Evolutionary conservation across 140 eudicot species (phyloP).

Genomic region (Erigeron philadelphicus): DNA sequence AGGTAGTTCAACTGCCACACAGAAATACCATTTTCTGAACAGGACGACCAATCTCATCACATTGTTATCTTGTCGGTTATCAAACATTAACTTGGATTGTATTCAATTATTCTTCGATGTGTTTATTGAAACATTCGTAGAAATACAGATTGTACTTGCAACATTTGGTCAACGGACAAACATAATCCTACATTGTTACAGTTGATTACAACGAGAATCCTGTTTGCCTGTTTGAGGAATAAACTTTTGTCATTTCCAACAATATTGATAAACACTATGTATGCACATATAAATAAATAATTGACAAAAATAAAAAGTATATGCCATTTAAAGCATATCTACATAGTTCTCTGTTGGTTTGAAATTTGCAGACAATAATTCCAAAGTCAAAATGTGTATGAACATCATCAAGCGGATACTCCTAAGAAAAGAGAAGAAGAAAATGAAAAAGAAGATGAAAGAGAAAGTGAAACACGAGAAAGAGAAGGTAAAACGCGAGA

Average conservation of each 20-base stretch:
- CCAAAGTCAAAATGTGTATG: slow-evolving; percentile 26
- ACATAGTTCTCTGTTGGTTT: background rate
- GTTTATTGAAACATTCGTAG: no score
- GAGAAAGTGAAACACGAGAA: slow-evolving; percentile 11
- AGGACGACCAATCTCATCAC: no score
- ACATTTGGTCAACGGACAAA: no score
- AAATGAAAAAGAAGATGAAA: slow-evolving; percentile 13
- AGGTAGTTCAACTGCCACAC: no score
- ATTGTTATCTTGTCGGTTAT: no score
- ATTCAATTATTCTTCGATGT: no score
- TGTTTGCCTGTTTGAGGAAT: no score
- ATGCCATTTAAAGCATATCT: slow-evolving; percentile 4
- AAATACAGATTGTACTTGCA: no score
- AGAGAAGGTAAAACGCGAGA: background rate
- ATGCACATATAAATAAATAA: background rate
- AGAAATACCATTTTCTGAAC: background rate
- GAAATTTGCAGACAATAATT: background rate
- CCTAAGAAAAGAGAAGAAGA: slow-evolving; percentile 24
- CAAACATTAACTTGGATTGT: no score
- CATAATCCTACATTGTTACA: slow-evolving; percentile 3
- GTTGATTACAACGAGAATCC: slow-evolving; percentile 1
- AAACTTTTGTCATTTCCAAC: background rate
- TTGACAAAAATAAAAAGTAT: background rate
- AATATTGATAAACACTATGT: slow-evolving; percentile 7
- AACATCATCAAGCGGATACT: slow-evolving; percentile 24